A percentile compares a stretch with the other conserved stretches of the same genome.
phyloP scores from a whole-genome alignment of 2,329 filamentous ascomycete genomes.

The Uncinocarpus reesii region DNA sequence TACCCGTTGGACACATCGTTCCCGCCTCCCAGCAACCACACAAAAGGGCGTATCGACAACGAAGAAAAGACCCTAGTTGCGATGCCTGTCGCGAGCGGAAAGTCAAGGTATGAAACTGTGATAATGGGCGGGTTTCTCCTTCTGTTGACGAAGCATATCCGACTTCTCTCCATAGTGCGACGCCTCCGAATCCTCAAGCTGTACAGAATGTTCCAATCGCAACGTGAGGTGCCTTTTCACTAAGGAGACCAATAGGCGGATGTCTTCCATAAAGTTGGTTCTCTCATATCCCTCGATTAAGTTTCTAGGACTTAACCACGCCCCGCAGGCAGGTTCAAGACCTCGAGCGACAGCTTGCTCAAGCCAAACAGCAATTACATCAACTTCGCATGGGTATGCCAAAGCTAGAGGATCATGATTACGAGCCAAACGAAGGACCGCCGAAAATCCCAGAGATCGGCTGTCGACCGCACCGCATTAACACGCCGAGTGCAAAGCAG shows the following conservation, averaged over 20 bases:
- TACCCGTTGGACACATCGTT: constrained; percentile 25
- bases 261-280: constrained; percentile 89
- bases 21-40: constrained; percentile 56
- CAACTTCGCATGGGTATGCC: constrained; percentile 57
- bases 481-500: constrained; percentile 47
- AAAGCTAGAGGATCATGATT: constrained; percentile 39
- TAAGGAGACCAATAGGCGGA: constrained; percentile 94
- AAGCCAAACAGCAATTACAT: constrained; percentile 68
- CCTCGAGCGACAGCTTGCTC: constrained; percentile 78
- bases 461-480: constrained; percentile 54
- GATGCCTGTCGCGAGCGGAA: constrained; percentile 85
- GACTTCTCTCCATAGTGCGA: constrained; percentile 53
- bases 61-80: constrained; percentile 92
- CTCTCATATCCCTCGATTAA: constrained; percentile 3
- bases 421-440: constrained; percentile 33
- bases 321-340: constrained; percentile 71
- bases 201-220: constrained; percentile 91
- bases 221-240: constrained; percentile 98
- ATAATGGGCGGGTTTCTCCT: neutral
- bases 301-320: constrained; percentile 8
- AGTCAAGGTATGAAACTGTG: constrained; percentile 44
- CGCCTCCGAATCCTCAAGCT: constrained; percentile 90
- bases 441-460: constrained; percentile 55
- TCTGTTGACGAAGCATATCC: constrained; percentile 2
- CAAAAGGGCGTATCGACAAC: constrained; percentile 87